Evolutionary conservation across 495 filamentous ascomycete genomes (phyloP), one percentile per base, ranked within the genome.

Genomic region (Entonaema liquescens): DNA sequence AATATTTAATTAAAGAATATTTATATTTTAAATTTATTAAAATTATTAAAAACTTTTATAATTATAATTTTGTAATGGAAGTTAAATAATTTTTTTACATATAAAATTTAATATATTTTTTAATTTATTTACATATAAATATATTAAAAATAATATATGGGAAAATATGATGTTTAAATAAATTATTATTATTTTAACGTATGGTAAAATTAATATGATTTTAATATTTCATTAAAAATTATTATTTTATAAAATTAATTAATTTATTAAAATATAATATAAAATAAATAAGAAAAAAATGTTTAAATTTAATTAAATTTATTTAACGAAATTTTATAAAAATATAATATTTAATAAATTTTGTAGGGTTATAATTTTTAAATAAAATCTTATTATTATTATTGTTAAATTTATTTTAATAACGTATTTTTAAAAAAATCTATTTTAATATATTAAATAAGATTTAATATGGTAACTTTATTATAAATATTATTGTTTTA

Each of bases 51-150:
- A 50, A 12, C 0, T 26, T 4, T 50, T 50, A 23, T 25, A 50
- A 50, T 12, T 50, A 25, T 25, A 26, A 2, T 26, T 23, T 50
- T 50, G n/a, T 40, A 40, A 40, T 50, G 25, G 25, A 23, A 26
- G 25, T 50, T 50, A 50, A 26, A 26, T 50, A 50, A 19, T 21
- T 50, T 50, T 50, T 50, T 50, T 50, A 50, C 25, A 21, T 26
- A 15, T 23, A 50, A 50, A 25, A 23, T 26, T 26, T 50, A 50
- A 50, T 23, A 23, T 50, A 50, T 21, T 4, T 50, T 26, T 40
- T 40, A 40, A 40, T 3, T 17, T 40, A 40, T 40, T 17, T 40
- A 40, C 5, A 17, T 40, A 40, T 40, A 40, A 40, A 40, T 40
- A 17, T 40, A 40, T 40, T 40, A 40, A 40, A 40, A n/a, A 5